Evolutionary conservation across 495 filamentous ascomycete species (phyloP), one percentile per base, ranked within the genome.

Genomic region (Aspergillus sparsus): DNA sequence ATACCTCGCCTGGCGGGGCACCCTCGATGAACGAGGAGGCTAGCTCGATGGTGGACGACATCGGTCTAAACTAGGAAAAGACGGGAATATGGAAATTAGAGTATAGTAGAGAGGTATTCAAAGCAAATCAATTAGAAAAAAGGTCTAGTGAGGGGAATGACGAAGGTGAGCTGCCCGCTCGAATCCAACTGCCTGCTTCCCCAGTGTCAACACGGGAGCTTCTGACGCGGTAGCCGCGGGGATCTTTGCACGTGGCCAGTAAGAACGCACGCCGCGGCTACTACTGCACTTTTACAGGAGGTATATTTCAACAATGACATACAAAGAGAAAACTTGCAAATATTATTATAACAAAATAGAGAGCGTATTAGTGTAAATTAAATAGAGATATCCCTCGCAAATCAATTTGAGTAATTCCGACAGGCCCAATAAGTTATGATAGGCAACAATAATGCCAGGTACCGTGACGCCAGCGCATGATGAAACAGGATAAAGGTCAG

Each of bases 1-100:
- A 66, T 85, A 97, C 94, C 90, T 99, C 95, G 77, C 95, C 95
- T 34, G 95, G 95, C 45, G 94, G 94, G 68, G 94, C 91, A 72
- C 91, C 91, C 74, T 97, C 86, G 62, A 99, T 87, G 74, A 98
- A 99, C 5, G 91, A 87, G 61, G 91, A 90, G 55, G 90, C 77
- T 33, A 89, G 86, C 58, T 87, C 84, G 60, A 87, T 68, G 27
- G 75, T 77, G 10, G 75, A 73, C 42, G 74, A 58, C 78, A 81
- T 81, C 16, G 9, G 21, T 9, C 5, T 27, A 31, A 31, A 21
- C 13, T 6, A 21, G 16, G 16, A 42, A 6, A 46, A 16, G 42
- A 44, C 5, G 34, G 27, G n/a, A 51, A 9, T 35, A 1, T 18
- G 47, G 11, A 35, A 0, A 35, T 16, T 27, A 45, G 13, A 52